Evolutionary conservation across 1,284 basidiomycete genomes (phyloP).

Genomic region (Malassezia caprae): DNA sequence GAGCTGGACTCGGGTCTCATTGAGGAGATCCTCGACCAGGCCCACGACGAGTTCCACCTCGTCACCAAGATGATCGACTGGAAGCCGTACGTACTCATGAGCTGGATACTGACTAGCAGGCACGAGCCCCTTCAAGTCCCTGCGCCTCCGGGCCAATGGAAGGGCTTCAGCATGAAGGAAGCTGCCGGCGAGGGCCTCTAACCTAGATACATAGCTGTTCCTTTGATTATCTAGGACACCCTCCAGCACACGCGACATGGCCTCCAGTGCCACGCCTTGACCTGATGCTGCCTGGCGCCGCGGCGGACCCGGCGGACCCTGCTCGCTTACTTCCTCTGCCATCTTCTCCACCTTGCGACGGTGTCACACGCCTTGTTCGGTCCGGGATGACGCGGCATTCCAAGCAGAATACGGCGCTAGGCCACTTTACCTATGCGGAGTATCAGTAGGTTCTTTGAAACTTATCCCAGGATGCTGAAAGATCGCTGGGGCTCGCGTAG

Average conservation of each 20-base stretch:
- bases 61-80: slow-evolving; percentile 79
- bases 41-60: slow-evolving; percentile 68
- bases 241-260: background rate
- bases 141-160: slow-evolving; percentile 73
- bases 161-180: slow-evolving; percentile 55
- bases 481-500: slow-evolving; percentile 17
- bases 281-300: background rate
- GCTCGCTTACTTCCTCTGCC: background rate
- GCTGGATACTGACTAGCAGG: slow-evolving; percentile 50
- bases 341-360: background rate
- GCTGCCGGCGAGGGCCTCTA: slow-evolving; percentile 40
- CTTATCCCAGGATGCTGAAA: slow-evolving; percentile 15
- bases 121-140: slow-evolving; percentile 78
- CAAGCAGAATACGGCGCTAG: slow-evolving; percentile 16
- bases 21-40: slow-evolving; percentile 72
- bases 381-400: slow-evolving; percentile 15
- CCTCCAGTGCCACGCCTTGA: too few relatives aligned
- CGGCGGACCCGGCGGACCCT: background rate
- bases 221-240: background rate
- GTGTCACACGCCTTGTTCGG: background rate
- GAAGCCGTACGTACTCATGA: slow-evolving; percentile 71
- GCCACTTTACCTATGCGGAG: slow-evolving; percentile 20
- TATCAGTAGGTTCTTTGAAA: slow-evolving; percentile 15
- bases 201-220: background rate
- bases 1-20: slow-evolving; percentile 52